Percentiles rank a stretch among this genome's conserved stretches.
Conservation (phyloP, 2,329 filamentous ascomycete genomes). For the Magnaporthiopsis incrustans region DNA sequence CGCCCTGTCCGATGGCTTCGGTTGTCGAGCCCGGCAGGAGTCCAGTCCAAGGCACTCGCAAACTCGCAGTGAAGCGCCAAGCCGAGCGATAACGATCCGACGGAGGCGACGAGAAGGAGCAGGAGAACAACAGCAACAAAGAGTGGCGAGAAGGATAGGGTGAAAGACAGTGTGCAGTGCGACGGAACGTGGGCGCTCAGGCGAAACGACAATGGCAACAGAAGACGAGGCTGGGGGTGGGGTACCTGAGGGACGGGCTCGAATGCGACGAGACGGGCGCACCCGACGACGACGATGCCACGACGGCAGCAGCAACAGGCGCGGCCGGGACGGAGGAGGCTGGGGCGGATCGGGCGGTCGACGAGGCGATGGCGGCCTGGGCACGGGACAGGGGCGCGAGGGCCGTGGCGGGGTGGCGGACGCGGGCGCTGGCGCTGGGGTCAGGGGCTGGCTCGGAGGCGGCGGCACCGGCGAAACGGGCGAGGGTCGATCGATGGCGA, state of each 20-base stretch:
- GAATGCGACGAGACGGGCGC: neutral
- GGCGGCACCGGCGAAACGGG: constrained; percentile 3
- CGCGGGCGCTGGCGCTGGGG: neutral
- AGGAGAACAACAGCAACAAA: neutral
- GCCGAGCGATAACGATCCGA: too few species aligned
- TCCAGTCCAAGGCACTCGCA: neutral
- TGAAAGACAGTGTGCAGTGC: neutral
- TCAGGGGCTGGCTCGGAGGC: constrained; percentile 4
- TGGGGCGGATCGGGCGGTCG: too few species aligned
- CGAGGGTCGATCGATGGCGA: neutral
- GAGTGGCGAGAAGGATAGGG: neutral
- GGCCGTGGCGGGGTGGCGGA: neutral
- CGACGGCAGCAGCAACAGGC: neutral
- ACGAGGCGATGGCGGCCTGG: neutral
- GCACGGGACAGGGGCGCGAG: too few species aligned
- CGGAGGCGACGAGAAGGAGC: neutral
- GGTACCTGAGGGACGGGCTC: neutral
- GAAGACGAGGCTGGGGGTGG: neutral
- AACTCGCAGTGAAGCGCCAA: neutral
- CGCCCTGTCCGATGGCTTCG: neutral
- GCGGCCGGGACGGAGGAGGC: neutral
- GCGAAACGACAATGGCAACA: too few species aligned
- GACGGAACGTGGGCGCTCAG: neutral
- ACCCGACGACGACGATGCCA: neutral
- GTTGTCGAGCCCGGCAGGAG: neutral